Evolutionary conservation across 768 basidiomycete species (phyloP).

Genomic region (Trametes cinnabarina): DNA sequence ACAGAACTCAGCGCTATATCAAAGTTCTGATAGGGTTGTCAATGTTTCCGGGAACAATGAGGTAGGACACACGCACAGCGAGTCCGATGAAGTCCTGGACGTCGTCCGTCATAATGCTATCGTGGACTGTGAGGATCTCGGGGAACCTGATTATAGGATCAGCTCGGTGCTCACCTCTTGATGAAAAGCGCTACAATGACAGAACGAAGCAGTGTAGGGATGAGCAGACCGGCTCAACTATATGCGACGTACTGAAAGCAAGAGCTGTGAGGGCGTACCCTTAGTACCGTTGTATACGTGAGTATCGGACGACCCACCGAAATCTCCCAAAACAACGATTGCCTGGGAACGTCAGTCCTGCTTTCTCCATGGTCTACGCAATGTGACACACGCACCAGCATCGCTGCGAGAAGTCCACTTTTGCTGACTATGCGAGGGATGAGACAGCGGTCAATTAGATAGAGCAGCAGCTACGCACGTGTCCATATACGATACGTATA

Average conservation of each 20-base stretch:
- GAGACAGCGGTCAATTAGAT: background rate
- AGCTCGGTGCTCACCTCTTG: background rate
- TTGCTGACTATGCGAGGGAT: constrained; percentile 2
- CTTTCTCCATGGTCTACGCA: background rate
- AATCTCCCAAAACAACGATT: background rate
- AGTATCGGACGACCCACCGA: background rate
- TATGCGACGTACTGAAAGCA: background rate
- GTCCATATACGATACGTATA: constrained; percentile 15
- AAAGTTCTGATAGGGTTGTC: background rate
- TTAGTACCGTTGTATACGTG: too few relatives aligned
- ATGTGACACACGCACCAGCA: background rate
- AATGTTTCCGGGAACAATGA: background rate
- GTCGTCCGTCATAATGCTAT: constrained; percentile 2
- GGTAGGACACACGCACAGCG: background rate
- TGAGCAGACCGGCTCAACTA: too few relatives aligned
- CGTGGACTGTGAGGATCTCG: background rate
- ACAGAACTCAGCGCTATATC: constrained; percentile 11
- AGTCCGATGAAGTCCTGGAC: constrained; percentile 7
- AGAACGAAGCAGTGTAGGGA: too few relatives aligned
- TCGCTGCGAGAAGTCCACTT: background rate
- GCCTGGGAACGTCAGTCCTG: background rate
- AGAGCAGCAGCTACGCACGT: too few relatives aligned
- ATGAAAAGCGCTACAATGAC: background rate
- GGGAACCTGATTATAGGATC: background rate
- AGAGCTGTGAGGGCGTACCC: background rate